These are phyloP conservation scores for Spinacia oleracea DNA, from an alignment of 179 eudicot genomes.

Conservation along the genomic window DNA sequence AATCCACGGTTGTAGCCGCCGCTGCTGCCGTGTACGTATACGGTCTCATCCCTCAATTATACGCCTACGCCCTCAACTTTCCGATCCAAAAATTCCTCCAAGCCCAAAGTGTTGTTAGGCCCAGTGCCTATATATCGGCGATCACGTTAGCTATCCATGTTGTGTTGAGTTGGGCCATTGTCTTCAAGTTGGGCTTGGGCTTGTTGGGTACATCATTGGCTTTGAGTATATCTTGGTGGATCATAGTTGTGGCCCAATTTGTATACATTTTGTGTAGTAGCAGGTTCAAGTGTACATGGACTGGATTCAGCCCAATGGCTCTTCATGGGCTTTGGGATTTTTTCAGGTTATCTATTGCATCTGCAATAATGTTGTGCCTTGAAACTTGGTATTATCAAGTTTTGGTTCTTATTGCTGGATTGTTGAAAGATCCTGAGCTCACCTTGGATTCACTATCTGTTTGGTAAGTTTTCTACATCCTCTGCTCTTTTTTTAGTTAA, in stretches of 20 bases:
- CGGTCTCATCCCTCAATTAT: slow-evolving; percentile 50
- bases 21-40: slow-evolving; percentile 37
- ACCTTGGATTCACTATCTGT: not conserved
- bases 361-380: no score
- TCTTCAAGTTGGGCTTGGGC: slow-evolving; percentile 31
- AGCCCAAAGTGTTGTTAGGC: slow-evolving; percentile 39
- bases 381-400: no score
- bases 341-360: no score
- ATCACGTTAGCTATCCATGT: slow-evolving; percentile 28
- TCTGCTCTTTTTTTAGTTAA: no score
- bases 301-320: slow-evolving; percentile 34
- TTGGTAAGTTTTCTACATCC: not conserved
- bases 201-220: slow-evolving; percentile 33
- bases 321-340: no score
- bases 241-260: slow-evolving; percentile 37
- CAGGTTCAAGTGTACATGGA: slow-evolving; percentile 33
- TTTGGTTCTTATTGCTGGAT: not conserved
- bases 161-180: slow-evolving; percentile 20
- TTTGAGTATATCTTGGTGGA: slow-evolving; percentile 38
- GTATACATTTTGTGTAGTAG: slow-evolving; percentile 36
- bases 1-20: slow-evolving; percentile 34
- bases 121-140: slow-evolving; percentile 40
- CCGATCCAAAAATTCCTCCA: slow-evolving; percentile 50
- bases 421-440: not conserved
- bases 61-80: slow-evolving; percentile 41